Conservation (phyloP, 1,139 yeast genomes). For the Hanseniaspora uvarum region DNA sequence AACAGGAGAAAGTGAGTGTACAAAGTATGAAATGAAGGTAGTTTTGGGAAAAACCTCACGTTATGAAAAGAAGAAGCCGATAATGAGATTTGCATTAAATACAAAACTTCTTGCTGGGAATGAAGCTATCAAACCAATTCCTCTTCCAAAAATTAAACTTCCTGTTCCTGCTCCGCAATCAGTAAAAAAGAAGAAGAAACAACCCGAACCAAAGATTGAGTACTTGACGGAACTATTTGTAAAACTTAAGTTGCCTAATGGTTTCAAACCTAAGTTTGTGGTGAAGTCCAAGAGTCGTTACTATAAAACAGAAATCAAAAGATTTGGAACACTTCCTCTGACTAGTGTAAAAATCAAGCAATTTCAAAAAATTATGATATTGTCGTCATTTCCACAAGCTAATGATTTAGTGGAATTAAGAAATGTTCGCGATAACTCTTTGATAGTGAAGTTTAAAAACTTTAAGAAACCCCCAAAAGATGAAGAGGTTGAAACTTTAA, state of each 20-base stretch:
- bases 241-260: background rate
- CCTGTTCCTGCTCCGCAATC: background rate
- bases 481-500: background rate
- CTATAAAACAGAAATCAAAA: conserved; percentile 23
- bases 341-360: conserved; percentile 27
- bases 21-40: conserved; percentile 35
- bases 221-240: background rate
- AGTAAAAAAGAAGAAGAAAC: background rate
- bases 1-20: background rate
- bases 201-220: conserved; percentile 1
- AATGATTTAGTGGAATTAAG: conserved; percentile 25
- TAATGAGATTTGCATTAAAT: conserved; percentile 14
- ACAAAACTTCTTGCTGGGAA: background rate
- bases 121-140: background rate
- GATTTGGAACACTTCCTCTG: conserved; percentile 28
- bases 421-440: conserved; percentile 27
- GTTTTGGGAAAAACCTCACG: conserved; percentile 26
- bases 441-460: conserved; percentile 25
- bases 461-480: conserved; percentile 14
- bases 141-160: conserved; percentile 2
- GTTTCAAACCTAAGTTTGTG: background rate
- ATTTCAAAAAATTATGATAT: conserved; percentile 23
- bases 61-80: conserved; percentile 11
- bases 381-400: conserved; percentile 27
- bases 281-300: conserved; percentile 2